Evolutionary conservation across 2,329 filamentous ascomycete species (phyloP).

Genomic region (Colletotrichum sp.): DNA sequence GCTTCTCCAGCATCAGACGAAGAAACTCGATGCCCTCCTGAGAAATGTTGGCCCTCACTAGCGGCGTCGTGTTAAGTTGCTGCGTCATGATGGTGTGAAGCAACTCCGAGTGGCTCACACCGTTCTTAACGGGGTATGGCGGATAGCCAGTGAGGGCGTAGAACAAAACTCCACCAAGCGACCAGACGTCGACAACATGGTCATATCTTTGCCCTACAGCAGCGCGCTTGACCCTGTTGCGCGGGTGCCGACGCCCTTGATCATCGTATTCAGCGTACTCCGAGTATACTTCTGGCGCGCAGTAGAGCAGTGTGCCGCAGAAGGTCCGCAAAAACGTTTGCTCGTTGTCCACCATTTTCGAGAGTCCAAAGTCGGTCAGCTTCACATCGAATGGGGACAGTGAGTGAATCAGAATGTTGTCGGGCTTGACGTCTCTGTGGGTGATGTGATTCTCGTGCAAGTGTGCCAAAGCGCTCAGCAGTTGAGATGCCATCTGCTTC

Average conservation of each 20-base stretch:
- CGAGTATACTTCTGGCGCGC: conserved; percentile 94
- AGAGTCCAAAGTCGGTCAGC: conserved; percentile 94
- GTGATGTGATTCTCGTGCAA: conserved; percentile 89
- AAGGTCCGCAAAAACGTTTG: conserved; percentile 96
- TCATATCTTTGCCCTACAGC: conserved; percentile 73
- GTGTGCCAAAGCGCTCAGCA: conserved; percentile 84
- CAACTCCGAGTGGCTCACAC: conserved; percentile 79
- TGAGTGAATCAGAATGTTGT: conserved; percentile 89
- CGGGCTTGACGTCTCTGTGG: conserved; percentile 97
- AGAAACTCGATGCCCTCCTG: conserved; percentile 76
- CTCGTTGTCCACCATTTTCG: conserved; percentile 89
- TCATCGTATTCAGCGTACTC: conserved; percentile 73
- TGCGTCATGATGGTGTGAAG: conserved; percentile 86
- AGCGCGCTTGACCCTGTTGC: conserved; percentile 66
- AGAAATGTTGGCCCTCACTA: conserved; percentile 66
- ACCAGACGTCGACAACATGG: conserved; percentile 96
- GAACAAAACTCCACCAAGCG: conserved; percentile 89
- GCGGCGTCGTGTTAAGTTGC: conserved; percentile 68
- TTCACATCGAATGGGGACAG: conserved; percentile 81
- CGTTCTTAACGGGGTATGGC: conserved; percentile 80
- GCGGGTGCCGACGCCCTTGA: conserved; percentile 65
- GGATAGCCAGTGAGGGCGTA: conserved; percentile 80
- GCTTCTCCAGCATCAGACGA: conserved; percentile 77
- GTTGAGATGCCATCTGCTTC: conserved; percentile 75
- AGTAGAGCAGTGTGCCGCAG: conserved; percentile 94